A percentile compares a stretch with the other conserved stretches of the same genome.
phyloP scores from a whole-genome alignment of 169 alveolate genomes.

The Plasmodium chabaudi region DNA sequence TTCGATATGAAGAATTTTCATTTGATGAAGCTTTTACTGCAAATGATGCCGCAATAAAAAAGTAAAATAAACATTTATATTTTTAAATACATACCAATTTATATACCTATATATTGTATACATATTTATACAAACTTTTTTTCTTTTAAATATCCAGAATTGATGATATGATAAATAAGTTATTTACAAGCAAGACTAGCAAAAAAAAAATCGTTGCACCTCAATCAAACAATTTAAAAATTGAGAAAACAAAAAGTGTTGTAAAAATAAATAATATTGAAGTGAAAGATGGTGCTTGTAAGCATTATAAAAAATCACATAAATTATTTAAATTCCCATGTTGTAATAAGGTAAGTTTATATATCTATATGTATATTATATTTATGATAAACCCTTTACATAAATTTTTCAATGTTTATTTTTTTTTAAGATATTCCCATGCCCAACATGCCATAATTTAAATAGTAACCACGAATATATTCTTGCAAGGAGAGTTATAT shows the following conservation, averaged over 20 bases:
- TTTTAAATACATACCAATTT: not conserved
- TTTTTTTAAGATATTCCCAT: slow-evolving; percentile 71
- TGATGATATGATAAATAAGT: slow-evolving; percentile 68
- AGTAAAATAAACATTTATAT: slow-evolving; percentile 36
- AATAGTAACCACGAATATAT: slow-evolving; percentile 78
- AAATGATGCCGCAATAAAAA: slow-evolving; percentile 44
- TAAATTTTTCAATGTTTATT: not conserved
- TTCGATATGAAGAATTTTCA: slow-evolving; percentile 41
- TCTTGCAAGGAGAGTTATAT: slow-evolving; percentile 79
- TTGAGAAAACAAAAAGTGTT: slow-evolving; percentile 63
- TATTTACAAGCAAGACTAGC: slow-evolving; percentile 44
- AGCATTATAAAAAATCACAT: slow-evolving; percentile 80
- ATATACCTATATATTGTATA: not conserved
- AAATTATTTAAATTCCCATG: slow-evolving; percentile 80
- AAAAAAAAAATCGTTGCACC: slow-evolving; percentile 17
- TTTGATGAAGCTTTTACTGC: slow-evolving; percentile 50
- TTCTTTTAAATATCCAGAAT: slow-evolving; percentile 15
- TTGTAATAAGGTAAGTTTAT: slow-evolving; percentile 76
- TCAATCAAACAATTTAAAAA: slow-evolving; percentile 55
- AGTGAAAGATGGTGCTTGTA: slow-evolving; percentile 79
- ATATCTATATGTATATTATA: not conserved
- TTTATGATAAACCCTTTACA: not conserved
- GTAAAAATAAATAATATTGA: slow-evolving; percentile 70
- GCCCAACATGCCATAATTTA: slow-evolving; percentile 81
- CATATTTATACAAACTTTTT: not conserved